Conservation (phyloP, 208 protist genomes). For the Crithidia bombi region DNA sequence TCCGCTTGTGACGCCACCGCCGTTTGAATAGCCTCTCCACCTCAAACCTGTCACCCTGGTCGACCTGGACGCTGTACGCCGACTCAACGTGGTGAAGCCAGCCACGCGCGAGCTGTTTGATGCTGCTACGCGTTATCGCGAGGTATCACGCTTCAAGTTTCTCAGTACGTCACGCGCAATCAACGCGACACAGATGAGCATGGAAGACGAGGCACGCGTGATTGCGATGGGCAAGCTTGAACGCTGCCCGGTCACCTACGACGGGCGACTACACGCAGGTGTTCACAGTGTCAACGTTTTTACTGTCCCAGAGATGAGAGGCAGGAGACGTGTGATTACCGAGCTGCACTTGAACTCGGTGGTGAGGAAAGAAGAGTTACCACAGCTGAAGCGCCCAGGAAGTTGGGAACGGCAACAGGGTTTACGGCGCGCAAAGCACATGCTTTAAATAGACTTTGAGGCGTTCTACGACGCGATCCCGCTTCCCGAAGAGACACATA, state of each 20-base stretch:
- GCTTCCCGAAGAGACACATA: neutral
- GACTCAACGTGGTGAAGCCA: neutral
- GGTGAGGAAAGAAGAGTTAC: neutral
- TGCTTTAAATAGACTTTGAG: conserved; percentile 10
- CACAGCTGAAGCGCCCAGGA: neutral
- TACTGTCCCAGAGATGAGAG: conserved; percentile 8
- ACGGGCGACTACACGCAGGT: neutral
- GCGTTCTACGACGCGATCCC: conserved; percentile 6
- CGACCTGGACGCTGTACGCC: neutral
- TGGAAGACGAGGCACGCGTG: neutral
- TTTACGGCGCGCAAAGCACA: conserved; percentile 1
- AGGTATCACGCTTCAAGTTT: neutral
- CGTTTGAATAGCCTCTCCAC: neutral
- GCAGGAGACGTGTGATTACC: neutral
- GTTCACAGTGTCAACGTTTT: conserved; percentile 7
- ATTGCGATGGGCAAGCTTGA: conserved; percentile 4
- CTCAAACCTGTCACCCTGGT: neutral
- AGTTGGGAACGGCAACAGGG: neutral
- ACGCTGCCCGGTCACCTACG: neutral
- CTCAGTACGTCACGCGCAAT: neutral
- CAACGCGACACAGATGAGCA: conserved; percentile 4
- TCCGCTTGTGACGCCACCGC: neutral
- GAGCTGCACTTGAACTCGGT: conserved; percentile 3
- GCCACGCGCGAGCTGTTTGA: conserved; percentile 2
- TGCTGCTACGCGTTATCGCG: neutral